Evolutionary conservation across 768 basidiomycete genomes (phyloP).

Genomic region (Dentipellis fragilis): DNA sequence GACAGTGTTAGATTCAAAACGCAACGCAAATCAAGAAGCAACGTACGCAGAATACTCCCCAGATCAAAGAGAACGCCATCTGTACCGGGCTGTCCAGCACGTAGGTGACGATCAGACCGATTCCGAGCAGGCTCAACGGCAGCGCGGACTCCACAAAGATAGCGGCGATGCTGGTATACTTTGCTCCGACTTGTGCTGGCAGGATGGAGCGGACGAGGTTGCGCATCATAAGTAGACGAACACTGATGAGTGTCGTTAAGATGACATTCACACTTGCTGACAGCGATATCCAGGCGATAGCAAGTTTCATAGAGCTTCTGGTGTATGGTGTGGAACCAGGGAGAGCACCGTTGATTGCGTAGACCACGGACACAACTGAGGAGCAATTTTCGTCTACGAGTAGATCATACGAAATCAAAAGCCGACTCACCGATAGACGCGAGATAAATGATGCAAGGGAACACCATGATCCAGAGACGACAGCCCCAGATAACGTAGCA

Average conservation of each 20-base stretch:
- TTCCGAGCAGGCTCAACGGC: slow-evolving; percentile 27
- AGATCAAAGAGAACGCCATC: slow-evolving; percentile 30
- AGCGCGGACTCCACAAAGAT: slow-evolving; percentile 32
- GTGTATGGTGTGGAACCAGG: slow-evolving; percentile 32
- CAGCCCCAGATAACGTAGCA: slow-evolving; percentile 10
- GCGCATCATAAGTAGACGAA: slow-evolving; percentile 25
- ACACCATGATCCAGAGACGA: slow-evolving; percentile 6
- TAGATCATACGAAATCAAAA: not conserved
- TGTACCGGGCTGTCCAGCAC: slow-evolving; percentile 24
- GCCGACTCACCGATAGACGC: slow-evolving; percentile 14
- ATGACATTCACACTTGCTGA: slow-evolving; percentile 33
- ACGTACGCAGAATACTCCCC: slow-evolving; percentile 32
- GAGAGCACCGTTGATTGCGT: slow-evolving; percentile 26
- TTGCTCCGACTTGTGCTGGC: slow-evolving; percentile 20
- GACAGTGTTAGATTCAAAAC: not conserved
- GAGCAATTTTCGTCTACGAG: too few relatives aligned
- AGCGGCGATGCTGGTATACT: slow-evolving; percentile 28
- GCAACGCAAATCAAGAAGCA: not conserved
- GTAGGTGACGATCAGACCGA: slow-evolving; percentile 30
- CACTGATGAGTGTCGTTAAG: slow-evolving; percentile 29
- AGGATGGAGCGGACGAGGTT: slow-evolving; percentile 20
- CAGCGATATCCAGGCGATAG: slow-evolving; percentile 29
- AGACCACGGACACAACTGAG: slow-evolving; percentile 30
- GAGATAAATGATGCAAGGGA: slow-evolving; percentile 16
- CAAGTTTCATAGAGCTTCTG: slow-evolving; percentile 28